Conservation (phyloP, 73 alveolate species). For the Paramecium octaurelia region DNA sequence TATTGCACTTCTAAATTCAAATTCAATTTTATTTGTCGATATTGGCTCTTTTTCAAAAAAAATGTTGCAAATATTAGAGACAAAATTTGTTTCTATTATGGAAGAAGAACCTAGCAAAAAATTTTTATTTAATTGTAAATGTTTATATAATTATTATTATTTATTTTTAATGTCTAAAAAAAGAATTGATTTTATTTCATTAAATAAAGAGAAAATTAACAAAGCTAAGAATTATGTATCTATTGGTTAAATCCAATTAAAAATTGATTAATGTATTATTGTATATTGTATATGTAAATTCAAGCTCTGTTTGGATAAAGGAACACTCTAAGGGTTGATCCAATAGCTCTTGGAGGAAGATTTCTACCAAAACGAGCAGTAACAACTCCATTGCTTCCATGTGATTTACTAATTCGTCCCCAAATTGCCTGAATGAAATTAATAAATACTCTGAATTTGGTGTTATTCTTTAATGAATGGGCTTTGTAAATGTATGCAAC, state of each 20-base stretch:
- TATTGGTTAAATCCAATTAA: background rate
- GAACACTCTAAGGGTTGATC: constrained; percentile 88
- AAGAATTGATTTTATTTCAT: background rate
- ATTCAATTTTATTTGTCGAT: too few relatives aligned
- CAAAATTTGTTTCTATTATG: too few relatives aligned
- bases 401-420: constrained; percentile 90
- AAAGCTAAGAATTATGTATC: background rate
- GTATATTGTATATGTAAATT: background rate
- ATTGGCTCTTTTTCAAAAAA: too few relatives aligned
- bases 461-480: constrained; percentile 67
- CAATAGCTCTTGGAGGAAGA: constrained; percentile 92
- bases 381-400: constrained; percentile 90
- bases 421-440: constrained; percentile 73
- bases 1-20: too few relatives aligned
- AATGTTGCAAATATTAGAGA: too few relatives aligned
- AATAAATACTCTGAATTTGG: constrained; percentile 72
- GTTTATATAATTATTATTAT: background rate
- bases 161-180: background rate
- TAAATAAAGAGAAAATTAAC: background rate
- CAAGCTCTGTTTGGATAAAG: constrained; percentile 80
- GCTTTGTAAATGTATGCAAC: constrained; percentile 84
- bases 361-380: constrained; percentile 85
- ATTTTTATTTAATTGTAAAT: too few relatives aligned
- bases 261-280: background rate
- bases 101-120: too few relatives aligned